Evolutionary conservation across 2,329 filamentous ascomycete species (phyloP).

Genomic region (Dactylellina drechsleri): DNA sequence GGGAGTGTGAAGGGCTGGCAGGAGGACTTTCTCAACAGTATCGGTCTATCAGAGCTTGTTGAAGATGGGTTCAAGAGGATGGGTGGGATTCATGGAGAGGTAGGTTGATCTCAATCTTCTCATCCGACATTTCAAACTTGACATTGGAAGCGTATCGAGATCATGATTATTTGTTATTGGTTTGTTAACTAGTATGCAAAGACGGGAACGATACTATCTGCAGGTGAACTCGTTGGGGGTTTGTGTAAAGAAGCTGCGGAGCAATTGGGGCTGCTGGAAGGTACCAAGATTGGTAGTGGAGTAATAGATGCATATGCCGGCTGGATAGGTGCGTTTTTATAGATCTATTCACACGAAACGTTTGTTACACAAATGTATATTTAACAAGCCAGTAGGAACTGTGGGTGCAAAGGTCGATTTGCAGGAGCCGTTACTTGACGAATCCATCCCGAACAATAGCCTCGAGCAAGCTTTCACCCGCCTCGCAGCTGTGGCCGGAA

Average conservation of each 20-base stretch:
- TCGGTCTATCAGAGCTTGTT: conserved; percentile 84
- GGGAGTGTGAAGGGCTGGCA: conserved; percentile 99
- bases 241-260: conserved; percentile 83
- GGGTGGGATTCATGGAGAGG: conserved; percentile 93
- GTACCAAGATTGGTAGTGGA: conserved; percentile 91
- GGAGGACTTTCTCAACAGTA: conserved; percentile 86
- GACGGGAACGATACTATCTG: conserved; percentile 91
- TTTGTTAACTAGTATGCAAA: conserved; percentile 62
- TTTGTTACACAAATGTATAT: too few relatives aligned
- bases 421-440: conserved; percentile 73
- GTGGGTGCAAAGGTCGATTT: conserved; percentile 95
- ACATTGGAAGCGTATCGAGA: conserved; percentile 33
- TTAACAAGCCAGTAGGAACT: conserved; percentile 67
- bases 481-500: conserved; percentile 92
- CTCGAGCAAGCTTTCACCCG: conserved; percentile 92
- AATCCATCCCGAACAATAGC: conserved; percentile 78
- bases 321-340: conserved; percentile 74
- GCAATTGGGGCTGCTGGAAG: conserved; percentile 84
- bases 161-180: conserved; percentile 48
- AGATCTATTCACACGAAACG: not conserved
- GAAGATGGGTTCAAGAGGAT: conserved; percentile 91
- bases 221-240: conserved; percentile 87
- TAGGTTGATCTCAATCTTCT: conserved; percentile 66
- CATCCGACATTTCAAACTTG: conserved; percentile 12
- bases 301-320: conserved; percentile 99